Evolutionary conservation across 371 early-diverging fungal species (phyloP), one percentile per base, ranked within the genome.

Genomic region (Mortierella sp.): DNA sequence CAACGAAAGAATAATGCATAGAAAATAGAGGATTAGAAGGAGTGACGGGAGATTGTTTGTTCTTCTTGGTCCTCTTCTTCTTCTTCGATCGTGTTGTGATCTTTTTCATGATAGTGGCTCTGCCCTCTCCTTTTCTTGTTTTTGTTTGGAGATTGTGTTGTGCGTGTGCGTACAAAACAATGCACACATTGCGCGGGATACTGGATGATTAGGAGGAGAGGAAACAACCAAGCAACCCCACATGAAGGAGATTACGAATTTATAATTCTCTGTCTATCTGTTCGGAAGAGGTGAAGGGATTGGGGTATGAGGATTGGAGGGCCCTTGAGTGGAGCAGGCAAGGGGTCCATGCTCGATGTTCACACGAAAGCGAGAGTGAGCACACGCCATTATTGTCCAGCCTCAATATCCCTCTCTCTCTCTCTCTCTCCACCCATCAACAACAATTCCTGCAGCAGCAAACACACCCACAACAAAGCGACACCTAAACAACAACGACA

Each of bases 261-360:
- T 49, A 49, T 18, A 16, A 0, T 49, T 49, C 14, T 2, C 18
- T 49, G 49, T 18, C 16, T 49, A 18, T 32, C 21, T 21, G 3
- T 63, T 21, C 7, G 35, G 21, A 63, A 63, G 63, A 32, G 63
- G 35, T 18, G 63, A 21, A 63, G 51, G 51, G 51, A 55, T 55
- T 24, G 6, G n/a, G 55, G 35, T 7, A 27, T 29, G 60, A 16
- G 14, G 32, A 29, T 10, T 27, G 27, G 58, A 1, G 60, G 60
- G 32, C 4, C 11, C 4, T 14, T 12, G 60, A 60, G 60, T 14
- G 27, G 27, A 58, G 58, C 58, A 58, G 18, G 41, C 35, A 41
- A 65, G 38, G 41, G 65, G 65, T 41, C 65, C 65, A 65, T 65
- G 65, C 65, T 35, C 65, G 35, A 65, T 38, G 38, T 65, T 65